Evolutionary conservation across 2,329 filamentous ascomycete genomes (phyloP).

Genomic region (Pseudomassariella vexata): DNA sequence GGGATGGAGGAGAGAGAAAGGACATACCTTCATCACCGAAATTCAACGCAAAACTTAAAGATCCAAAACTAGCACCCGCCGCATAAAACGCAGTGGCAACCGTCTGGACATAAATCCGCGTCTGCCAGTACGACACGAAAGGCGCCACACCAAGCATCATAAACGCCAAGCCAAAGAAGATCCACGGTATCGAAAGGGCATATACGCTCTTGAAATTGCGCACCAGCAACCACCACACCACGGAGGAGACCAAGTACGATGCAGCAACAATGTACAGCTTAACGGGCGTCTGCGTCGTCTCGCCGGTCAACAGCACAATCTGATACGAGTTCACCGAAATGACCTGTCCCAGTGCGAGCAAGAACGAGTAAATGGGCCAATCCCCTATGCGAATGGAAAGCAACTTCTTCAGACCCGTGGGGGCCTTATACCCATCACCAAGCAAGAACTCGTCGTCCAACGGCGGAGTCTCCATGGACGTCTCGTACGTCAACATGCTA

Average conservation of each 20-base stretch:
- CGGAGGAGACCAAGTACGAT: constrained; percentile 51
- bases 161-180: constrained; percentile 58
- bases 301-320: constrained; percentile 59
- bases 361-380: constrained; percentile 58
- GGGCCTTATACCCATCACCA: too few species aligned
- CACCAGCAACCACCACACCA: constrained; percentile 59
- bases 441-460: too few species aligned
- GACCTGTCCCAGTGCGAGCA: constrained; percentile 57
- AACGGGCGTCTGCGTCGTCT: constrained; percentile 50
- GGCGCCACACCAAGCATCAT: constrained; percentile 57
- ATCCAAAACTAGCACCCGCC: constrained; percentile 55
- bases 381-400: constrained; percentile 54
- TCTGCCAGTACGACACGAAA: constrained; percentile 34
- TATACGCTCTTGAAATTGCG: constrained; percentile 50
- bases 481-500: constrained; percentile 32
- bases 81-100: constrained; percentile 57
- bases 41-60: constrained; percentile 61
- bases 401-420: too few species aligned
- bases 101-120: constrained; percentile 45
- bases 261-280: constrained; percentile 56
- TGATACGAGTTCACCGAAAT: constrained; percentile 63
- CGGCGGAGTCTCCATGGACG: too few species aligned
- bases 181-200: constrained; percentile 52
- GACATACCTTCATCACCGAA: constrained; percentile 60
- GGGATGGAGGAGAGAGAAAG: too few species aligned